Evolutionary conservation across 2,329 filamentous ascomycete species (phyloP), one percentile per base, ranked within the genome.

Genomic region (Pseudogymnoascus sp.): DNA sequence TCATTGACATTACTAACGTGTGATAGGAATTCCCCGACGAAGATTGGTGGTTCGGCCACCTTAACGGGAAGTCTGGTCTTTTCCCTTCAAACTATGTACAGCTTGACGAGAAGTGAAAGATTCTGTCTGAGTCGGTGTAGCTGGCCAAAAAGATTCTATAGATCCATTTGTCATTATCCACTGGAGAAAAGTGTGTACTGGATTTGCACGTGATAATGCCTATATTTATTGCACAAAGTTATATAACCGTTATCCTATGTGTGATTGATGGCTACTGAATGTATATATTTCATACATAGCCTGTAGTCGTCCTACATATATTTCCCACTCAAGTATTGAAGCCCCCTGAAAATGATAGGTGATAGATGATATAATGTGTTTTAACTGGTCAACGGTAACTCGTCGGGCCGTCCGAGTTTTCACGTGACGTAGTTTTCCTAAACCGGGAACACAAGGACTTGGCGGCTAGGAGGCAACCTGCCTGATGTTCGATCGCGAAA

Each of bases 31-130:
- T 97, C 77, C 95, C 95, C 1, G 95, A 97, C 71, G 93, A 97
- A 68, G 95, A 99, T 74, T 99, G 95, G 95, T 99, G 95, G 95
- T 89, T 93, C 70, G 95, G 95, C 64, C 86, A 90, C 71, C 96
- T 89, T 75, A 82, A 87, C 25, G 92, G 92, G 60, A 84, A 88
- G 64, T 84, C 84, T 31, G 95, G 95, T 66, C 82, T 99, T 53
- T 99, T 99, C 84, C 87, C 87, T 11, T 83, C 86, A 72, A 89
- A 89, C 74, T 89, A 89, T 69, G 87, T 89, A 67, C 78, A 87
- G 74, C 76, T 88, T 59, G 69, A 74, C 61, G 70, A 74, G 40
- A 73, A 62, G 67, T 56, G 50, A 56, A 36, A 36, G 34, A 11
- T 14, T 4, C 10, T 14, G 28, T 14, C 28, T 56, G 16, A n/a